A percentile compares a stretch with the other conserved stretches of the same genome.
Conservation (phyloP, 805 yeast genomes). For the Metschnikowia matae region DNA sequence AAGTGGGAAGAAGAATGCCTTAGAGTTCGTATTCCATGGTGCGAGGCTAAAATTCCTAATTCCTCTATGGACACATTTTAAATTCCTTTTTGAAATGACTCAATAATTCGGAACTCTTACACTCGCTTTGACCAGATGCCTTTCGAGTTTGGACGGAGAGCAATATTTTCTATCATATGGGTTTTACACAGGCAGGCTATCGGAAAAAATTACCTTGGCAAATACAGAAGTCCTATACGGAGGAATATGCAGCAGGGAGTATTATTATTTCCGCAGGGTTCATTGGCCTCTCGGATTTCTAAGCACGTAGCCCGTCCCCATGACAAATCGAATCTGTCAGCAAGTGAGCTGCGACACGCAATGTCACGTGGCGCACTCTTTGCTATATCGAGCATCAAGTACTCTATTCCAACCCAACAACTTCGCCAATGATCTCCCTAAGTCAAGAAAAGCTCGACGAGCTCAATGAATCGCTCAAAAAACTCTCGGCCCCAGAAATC, state of each 20-base stretch:
- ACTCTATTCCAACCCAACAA: neutral
- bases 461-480: conserved; percentile 58
- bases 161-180: neutral
- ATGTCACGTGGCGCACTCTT: conserved; percentile 15
- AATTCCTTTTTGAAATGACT: no score
- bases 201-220: no score
- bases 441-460: conserved; percentile 54
- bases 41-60: no score
- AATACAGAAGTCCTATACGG: no score
- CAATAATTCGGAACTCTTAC: no score
- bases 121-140: no score
- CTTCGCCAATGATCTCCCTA: conserved; percentile 13
- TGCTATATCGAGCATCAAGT: neutral
- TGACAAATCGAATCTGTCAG: neutral
- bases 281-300: neutral
- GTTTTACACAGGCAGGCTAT: no score
- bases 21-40: no score
- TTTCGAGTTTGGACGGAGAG: no score
- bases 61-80: no score
- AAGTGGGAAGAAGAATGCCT: no score
- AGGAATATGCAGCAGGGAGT: neutral
- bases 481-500: conserved; percentile 63
- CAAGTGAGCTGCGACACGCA: conserved; percentile 6
- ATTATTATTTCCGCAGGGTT: neutral
- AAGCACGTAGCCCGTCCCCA: neutral